Percentiles rank a stretch among this genome's conserved stretches.
Evolutionary conservation across 441 rosid species (phyloP).

Genomic region (Adansonia rubrostipa): DNA sequence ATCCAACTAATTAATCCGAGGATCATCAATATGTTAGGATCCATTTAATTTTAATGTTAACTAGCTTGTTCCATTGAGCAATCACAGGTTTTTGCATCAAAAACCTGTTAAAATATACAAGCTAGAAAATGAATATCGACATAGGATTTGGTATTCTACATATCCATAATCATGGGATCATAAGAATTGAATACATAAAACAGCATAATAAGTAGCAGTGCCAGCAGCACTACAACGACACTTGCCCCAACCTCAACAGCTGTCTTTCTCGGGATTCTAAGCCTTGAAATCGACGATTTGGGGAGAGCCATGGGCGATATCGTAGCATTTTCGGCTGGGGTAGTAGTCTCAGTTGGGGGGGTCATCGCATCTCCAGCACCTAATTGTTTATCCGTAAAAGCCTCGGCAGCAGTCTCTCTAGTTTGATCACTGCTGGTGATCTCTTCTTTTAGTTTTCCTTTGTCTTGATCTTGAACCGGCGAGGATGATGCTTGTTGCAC

Average conservation of each 20-base stretch:
- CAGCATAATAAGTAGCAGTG: background rate
- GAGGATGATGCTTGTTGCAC: background rate
- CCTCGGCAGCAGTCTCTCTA: background rate
- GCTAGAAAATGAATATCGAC: background rate
- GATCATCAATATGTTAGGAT: background rate
- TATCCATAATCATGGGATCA: conserved; percentile 1
- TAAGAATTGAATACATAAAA: background rate
- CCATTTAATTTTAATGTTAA: background rate
- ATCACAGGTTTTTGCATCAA: background rate
- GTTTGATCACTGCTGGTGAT: background rate
- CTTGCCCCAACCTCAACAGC: background rate
- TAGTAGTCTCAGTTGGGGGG: background rate
- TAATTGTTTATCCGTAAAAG: background rate
- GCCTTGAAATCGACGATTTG: background rate
- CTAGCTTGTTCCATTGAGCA: background rate
- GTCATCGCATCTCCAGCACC: background rate
- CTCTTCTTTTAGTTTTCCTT: conserved; percentile 5
- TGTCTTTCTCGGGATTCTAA: background rate
- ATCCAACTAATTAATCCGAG: background rate
- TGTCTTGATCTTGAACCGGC: background rate
- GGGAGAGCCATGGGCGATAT: background rate
- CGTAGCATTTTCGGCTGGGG: background rate
- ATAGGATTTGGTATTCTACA: conserved; percentile 1
- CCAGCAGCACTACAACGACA: background rate
- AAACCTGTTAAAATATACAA: background rate